Percentiles rank a stretch among this genome's conserved stretches.
phyloP scores from a whole-genome alignment of 1,139 yeast species.

The Candida sanyaensis region DNA sequence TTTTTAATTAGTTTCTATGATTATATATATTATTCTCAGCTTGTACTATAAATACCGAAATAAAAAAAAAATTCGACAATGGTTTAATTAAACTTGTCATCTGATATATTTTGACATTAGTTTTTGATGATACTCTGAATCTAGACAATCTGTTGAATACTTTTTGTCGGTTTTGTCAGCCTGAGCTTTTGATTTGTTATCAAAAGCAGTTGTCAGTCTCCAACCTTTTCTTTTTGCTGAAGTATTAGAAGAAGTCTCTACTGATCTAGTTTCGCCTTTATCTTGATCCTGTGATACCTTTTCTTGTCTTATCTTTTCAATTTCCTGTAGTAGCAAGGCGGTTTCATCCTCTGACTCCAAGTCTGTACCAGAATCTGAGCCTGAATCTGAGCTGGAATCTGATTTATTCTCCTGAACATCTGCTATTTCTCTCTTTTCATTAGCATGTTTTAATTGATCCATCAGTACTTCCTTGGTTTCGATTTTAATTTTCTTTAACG shows the following conservation, averaged over 20 bases:
- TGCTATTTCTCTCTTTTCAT: slow-evolving; percentile 9
- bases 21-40: neutral
- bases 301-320: slow-evolving; percentile 50
- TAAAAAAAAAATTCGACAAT: neutral
- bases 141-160: slow-evolving; percentile 64
- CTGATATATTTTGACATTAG: slow-evolving; percentile 68
- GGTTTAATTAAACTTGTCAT: slow-evolving; percentile 20
- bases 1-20: slow-evolving; percentile 5
- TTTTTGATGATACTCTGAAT: slow-evolving; percentile 69
- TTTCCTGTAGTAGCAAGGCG: slow-evolving; percentile 49
- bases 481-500: slow-evolving; percentile 1
- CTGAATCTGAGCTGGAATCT: slow-evolving; percentile 11
- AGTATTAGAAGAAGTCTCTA: slow-evolving; percentile 23
- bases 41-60: neutral
- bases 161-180: slow-evolving; percentile 13
- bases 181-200: slow-evolving; percentile 22
- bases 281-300: slow-evolving; percentile 24
- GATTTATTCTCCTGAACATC: slow-evolving; percentile 12
- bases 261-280: slow-evolving; percentile 44
- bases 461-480: slow-evolving; percentile 8
- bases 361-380: slow-evolving; percentile 7
- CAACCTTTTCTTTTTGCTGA: slow-evolving; percentile 38
- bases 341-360: slow-evolving; percentile 30
- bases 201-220: slow-evolving; percentile 56
- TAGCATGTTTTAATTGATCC: slow-evolving; percentile 14